Conservation (phyloP, 495 filamentous ascomycete species). For the Mycothermus thermophilus region DNA sequence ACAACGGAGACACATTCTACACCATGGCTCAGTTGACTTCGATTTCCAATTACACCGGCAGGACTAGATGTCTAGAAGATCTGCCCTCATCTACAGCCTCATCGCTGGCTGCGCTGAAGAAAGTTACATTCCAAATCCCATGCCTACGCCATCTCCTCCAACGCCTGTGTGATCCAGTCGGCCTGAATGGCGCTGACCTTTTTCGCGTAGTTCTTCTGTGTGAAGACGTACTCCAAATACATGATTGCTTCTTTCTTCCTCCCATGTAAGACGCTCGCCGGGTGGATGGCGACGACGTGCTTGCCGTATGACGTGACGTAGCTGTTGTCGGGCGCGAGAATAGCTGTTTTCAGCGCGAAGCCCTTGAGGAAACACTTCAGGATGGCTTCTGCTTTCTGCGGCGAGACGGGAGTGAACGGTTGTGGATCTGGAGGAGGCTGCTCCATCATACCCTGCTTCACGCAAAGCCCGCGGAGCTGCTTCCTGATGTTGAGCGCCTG, state of each 20-base stretch:
- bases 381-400: conserved; percentile 42
- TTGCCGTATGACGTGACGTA: conserved; percentile 76
- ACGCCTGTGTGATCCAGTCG: conserved; percentile 66
- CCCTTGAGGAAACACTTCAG: conserved; percentile 72
- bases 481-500: conserved; percentile 63
- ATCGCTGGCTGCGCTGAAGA: too few species aligned
- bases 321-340: conserved; percentile 67
- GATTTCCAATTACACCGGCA: too few species aligned
- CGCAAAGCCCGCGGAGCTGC: conserved; percentile 60
- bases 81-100: too few species aligned
- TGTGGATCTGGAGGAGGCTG: conserved; percentile 32
- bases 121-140: too few species aligned
- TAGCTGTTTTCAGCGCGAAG: conserved; percentile 70
- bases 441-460: conserved; percentile 32
- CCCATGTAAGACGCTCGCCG: conserved; percentile 70
- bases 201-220: conserved; percentile 78
- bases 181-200: conserved; percentile 78
- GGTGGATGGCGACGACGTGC: conserved; percentile 80
- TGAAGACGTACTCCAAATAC: conserved; percentile 94
- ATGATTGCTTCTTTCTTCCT: conserved; percentile 86
- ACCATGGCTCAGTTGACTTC: too few species aligned
- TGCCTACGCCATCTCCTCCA: too few species aligned
- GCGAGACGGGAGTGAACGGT: conserved; percentile 33
- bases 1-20: too few species aligned
- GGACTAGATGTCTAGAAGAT: too few species aligned